Evolutionary conservation across 805 yeast species (phyloP), one percentile per base, ranked within the genome.

Genomic region (Metschnikowia continentalis): DNA sequence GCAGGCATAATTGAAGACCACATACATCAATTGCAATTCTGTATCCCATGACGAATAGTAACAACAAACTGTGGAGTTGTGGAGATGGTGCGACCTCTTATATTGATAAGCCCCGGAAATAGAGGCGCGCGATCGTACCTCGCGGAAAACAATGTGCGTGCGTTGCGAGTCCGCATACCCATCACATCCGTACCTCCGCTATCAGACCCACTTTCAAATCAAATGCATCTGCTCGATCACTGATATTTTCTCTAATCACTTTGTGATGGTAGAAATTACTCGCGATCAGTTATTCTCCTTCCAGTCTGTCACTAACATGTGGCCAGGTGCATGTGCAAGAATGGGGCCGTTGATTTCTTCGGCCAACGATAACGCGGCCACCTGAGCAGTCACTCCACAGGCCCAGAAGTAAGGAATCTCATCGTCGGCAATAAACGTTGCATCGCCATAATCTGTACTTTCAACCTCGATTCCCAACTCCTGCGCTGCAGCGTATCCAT

Each of bases 331-430:
- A 51, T 71, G 76, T 1, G 68, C 64, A 57, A 70, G 61, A 2
- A 65, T 66, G 6, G 53, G 55, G 5, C 71, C 75, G 14, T 58
- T 54, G 14, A 69, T 64, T 38, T 55, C 43, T 13, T 53, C 54
- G 15, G 68, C 71, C 8, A 58, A 57, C 22, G 57, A 51, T 47
- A 59, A 55, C 14, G 69, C 67, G 2, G 71, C 73, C 3, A 58
- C 41, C 51, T 71, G 75, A 3, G 77, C 74, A 8, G 77, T 72
- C 20, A 74, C 75, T 6, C 77, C 77, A 50, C 77, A 73, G 1
- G 69, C 77, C 77, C 77, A 74, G 49, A 74, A 73, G 2, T 72
- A 75, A 2, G 78, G 77, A 3, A 73, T 50, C 47, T 73, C 76
- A 41, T 61, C 74, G 0, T 58, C 65, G 8, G 54, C 55, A 15